These are phyloP conservation scores for Candida sp. DNA, from an alignment of 1,139 yeast genomes.

Conservation along the genomic window DNA sequence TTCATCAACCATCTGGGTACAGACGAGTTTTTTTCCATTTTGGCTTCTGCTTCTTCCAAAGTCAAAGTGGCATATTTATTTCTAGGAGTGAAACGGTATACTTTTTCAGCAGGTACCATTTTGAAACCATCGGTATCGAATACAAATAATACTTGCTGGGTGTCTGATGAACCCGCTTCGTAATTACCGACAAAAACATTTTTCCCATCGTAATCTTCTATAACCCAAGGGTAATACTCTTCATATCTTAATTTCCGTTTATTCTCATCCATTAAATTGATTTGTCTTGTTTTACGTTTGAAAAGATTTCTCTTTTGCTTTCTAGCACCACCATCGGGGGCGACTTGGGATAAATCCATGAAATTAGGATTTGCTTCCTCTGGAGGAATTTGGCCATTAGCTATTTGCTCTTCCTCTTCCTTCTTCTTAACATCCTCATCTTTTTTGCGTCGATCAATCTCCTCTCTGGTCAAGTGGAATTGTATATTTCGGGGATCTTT, in stretches of 20 bases:
- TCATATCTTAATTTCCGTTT: slow-evolving; percentile 86
- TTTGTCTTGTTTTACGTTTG: slow-evolving; percentile 83
- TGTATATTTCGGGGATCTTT: slow-evolving; percentile 91
- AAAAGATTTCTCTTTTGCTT: slow-evolving; percentile 59
- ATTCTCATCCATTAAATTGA: slow-evolving; percentile 73
- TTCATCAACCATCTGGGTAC: slow-evolving; percentile 97
- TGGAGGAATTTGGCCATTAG: slow-evolving; percentile 12
- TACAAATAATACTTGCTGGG: slow-evolving; percentile 75
- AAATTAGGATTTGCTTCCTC: slow-evolving; percentile 20
- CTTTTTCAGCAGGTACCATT: slow-evolving; percentile 93
- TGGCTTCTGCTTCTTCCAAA: slow-evolving; percentile 93
- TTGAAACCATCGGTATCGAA: slow-evolving; percentile 88
- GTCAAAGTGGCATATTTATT: slow-evolving; percentile 92
- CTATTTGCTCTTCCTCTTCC: slow-evolving; percentile 16
- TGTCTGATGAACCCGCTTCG: slow-evolving; percentile 90
- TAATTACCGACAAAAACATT: slow-evolving; percentile 96
- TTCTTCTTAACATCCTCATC: slow-evolving; percentile 44
- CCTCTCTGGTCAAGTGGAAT: slow-evolving; percentile 69
- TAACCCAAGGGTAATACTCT: slow-evolving; percentile 96
- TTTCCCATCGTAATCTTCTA: slow-evolving; percentile 92
- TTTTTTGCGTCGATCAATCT: slow-evolving; percentile 54
- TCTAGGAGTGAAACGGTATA: slow-evolving; percentile 89
- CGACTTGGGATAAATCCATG: slow-evolving; percentile 67
- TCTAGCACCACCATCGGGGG: slow-evolving; percentile 93
- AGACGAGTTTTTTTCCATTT: slow-evolving; percentile 77